Conservation (phyloP, 2,329 filamentous ascomycete species). For the Fusarium neocosmosporiellum region DNA sequence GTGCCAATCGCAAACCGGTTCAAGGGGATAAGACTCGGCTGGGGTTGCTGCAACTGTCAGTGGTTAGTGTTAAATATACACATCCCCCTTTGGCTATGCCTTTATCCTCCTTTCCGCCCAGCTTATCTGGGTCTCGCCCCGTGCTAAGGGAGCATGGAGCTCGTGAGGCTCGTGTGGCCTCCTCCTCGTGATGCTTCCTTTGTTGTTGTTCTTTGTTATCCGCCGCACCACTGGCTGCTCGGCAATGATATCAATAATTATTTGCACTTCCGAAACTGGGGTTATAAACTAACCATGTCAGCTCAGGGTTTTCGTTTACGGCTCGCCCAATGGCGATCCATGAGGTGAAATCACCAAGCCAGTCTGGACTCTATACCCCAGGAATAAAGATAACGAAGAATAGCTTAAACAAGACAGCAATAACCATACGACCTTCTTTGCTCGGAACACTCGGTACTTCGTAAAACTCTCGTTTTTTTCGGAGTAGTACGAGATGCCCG, state of each 20-base stretch:
- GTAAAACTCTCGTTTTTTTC: not conserved
- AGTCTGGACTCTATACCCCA: not conserved
- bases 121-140: too few species aligned
- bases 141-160: too few species aligned
- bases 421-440: not conserved
- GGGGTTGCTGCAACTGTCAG: too few species aligned
- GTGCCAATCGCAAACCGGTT: too few species aligned
- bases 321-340: constrained; percentile 21
- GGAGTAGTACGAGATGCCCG: not conserved
- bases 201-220: too few species aligned
- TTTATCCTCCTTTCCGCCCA: too few species aligned
- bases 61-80: too few species aligned
- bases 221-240: too few species aligned
- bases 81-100: too few species aligned
- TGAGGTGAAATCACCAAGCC: not conserved
- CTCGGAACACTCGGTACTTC: not conserved
- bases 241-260: constrained; percentile 31
- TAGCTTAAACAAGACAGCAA: not conserved
- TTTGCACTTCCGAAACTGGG: not conserved
- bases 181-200: too few species aligned
- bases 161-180: too few species aligned
- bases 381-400: not conserved
- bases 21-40: too few species aligned
- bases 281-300: not conserved
- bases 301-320: not conserved